These are phyloP conservation scores for Eucalyptus guilfoylei DNA, from an alignment of 345 rosid genomes.

Conservation along the genomic window DNA sequence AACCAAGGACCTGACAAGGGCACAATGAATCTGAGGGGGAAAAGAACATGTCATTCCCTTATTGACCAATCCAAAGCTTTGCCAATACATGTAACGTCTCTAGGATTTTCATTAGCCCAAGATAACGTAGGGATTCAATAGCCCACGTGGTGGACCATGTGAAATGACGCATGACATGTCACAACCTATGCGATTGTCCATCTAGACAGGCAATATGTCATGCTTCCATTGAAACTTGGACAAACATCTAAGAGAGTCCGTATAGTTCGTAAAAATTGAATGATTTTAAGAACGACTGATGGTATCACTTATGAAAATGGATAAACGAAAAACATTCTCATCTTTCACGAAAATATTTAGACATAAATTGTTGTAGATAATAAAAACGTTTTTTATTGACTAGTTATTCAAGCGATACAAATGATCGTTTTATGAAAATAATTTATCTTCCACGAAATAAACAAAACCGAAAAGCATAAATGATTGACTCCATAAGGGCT, in stretches of 20 bases:
- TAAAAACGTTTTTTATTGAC: not conserved
- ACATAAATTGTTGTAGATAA: not conserved
- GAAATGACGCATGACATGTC: not conserved
- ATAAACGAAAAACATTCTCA: rapidly evolving
- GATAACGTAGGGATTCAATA: not conserved
- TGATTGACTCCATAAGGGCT: not conserved
- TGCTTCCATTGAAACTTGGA: not conserved
- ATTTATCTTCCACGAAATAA: not conserved
- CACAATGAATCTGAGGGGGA: not conserved
- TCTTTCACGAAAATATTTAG: not conserved
- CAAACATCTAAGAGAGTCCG: rapidly evolving
- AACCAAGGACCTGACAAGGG: not conserved
- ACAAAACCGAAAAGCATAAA: rapidly evolving
- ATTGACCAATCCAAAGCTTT: not conserved
- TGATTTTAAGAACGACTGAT: rapidly evolving
- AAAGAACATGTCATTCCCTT: not conserved
- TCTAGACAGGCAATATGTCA: not conserved
- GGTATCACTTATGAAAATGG: rapidly evolving
- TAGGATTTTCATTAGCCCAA: not conserved
- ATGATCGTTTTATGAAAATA: rapidly evolving
- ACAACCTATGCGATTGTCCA: not conserved
- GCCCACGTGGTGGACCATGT: not conserved
- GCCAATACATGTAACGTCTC: not conserved
- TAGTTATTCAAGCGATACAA: not conserved
- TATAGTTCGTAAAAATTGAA: rapidly evolving